These are phyloP conservation scores for Cymbopogon flexuosus DNA, from an alignment of 202 grass and related monocot species.

Conservation along the genomic window DNA sequence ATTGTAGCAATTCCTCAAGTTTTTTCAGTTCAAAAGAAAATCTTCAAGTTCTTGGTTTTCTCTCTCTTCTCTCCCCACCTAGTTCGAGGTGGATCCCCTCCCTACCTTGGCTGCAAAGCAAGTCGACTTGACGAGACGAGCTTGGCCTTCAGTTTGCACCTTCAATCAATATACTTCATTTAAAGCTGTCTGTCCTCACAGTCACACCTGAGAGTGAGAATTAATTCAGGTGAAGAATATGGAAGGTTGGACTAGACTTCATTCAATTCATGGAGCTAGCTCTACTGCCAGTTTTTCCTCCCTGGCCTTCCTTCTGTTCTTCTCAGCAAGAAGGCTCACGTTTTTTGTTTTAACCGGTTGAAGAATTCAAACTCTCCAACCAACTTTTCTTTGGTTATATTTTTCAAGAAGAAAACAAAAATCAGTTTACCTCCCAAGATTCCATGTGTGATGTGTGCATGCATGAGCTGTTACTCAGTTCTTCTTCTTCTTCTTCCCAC, in stretches of 20 bases:
- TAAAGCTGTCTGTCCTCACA: slow-evolving; percentile 42
- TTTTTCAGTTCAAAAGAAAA: too few species aligned
- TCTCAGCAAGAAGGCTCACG: slow-evolving; percentile 24
- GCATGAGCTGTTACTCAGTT: slow-evolving; percentile 40
- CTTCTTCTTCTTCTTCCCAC: slow-evolving; percentile 27
- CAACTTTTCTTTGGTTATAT: background rate
- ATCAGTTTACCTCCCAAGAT: slow-evolving; percentile 24
- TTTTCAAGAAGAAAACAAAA: slow-evolving; percentile 23
- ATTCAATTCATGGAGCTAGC: slow-evolving; percentile 16
- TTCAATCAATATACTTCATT: slow-evolving; percentile 52
- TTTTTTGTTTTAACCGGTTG: slow-evolving; percentile 12
- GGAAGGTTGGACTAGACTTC: slow-evolving; percentile 20
- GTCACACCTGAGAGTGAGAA: slow-evolving; percentile 34
- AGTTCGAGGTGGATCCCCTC: slow-evolving; percentile 34
- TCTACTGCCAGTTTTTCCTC: background rate
- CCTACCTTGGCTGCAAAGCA: slow-evolving; percentile 38
- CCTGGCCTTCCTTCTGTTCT: background rate
- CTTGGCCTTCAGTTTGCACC: slow-evolving; percentile 27
- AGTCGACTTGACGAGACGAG: background rate
- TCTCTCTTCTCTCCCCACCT: background rate
- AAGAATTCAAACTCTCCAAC: background rate
- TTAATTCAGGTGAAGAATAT: slow-evolving; percentile 51
- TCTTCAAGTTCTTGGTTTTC: background rate
- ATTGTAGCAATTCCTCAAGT: background rate
- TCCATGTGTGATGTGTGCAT: slow-evolving; percentile 40